phyloP scores from a whole-genome alignment of 2,329 filamentous ascomycete species.

The Cercospora canescens region DNA sequence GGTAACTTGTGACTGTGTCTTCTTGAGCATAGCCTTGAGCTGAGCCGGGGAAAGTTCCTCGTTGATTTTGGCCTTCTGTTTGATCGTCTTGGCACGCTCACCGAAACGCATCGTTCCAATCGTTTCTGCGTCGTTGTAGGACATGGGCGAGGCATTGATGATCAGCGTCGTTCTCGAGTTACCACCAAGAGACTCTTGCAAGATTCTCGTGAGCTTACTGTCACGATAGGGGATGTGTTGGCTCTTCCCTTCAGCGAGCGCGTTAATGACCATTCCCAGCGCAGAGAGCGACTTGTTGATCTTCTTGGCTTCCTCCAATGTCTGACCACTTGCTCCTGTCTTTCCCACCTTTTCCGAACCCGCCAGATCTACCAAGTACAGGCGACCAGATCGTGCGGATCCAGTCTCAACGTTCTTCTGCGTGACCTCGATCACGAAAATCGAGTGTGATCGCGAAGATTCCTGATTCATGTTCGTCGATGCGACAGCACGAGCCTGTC shows the following conservation, averaged over 20 bases:
- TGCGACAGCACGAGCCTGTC: constrained; percentile 83
- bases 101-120: constrained; percentile 90
- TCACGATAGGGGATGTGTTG: constrained; percentile 95
- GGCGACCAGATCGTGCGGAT: constrained; percentile 91
- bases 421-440: constrained; percentile 94
- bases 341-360: constrained; percentile 99
- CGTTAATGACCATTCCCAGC: constrained; percentile 98
- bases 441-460: constrained; percentile 96
- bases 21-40: constrained; percentile 88
- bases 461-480: constrained; percentile 99
- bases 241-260: constrained; percentile 94
- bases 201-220: constrained; percentile 93
- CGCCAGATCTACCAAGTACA: constrained; percentile 96
- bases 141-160: constrained; percentile 98
- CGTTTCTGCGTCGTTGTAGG: constrained; percentile 96
- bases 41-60: constrained; percentile 94
- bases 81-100: constrained; percentile 95
- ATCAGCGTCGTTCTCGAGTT: constrained; percentile 98
- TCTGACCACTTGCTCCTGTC: constrained; percentile 95
- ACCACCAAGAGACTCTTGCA: constrained; percentile 95
- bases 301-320: constrained; percentile 97
- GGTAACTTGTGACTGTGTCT: constrained; percentile 84
- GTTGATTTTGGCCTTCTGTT: constrained; percentile 99
- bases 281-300: constrained; percentile 99
- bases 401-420: constrained; percentile 98